Conservation (phyloP, 169 alveolate genomes). For the Blepharisma undulans region DNA sequence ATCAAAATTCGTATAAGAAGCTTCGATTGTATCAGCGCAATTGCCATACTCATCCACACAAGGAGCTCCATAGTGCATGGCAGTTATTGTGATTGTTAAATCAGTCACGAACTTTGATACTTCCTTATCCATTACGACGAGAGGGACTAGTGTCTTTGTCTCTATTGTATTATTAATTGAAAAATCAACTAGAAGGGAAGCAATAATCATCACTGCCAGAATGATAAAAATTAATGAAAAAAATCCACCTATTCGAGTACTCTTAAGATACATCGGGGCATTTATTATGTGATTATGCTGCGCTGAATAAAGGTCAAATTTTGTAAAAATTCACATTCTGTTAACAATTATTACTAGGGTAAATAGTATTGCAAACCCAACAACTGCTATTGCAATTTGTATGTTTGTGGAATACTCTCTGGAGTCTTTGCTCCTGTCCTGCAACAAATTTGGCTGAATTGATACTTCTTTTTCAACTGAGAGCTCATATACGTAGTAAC, state of each 20-base stretch:
- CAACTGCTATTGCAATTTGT: neutral
- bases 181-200: neutral
- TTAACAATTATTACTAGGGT: neutral
- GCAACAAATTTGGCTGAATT: neutral
- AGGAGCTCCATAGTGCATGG: neutral
- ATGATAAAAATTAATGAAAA: slow-evolving; percentile 14
- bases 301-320: too few relatives aligned
- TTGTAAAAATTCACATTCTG: neutral
- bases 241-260: neutral
- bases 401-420: neutral
- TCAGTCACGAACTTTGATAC: neutral
- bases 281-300: neutral
- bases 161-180: neutral
- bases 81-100: neutral
- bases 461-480: too few relatives aligned
- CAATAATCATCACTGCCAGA: neutral
- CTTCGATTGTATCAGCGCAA: neutral
- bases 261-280: neutral
- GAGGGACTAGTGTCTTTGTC: neutral
- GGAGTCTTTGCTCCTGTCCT: neutral
- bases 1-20: neutral
- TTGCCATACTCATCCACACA: neutral
- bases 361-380: neutral
- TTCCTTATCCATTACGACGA: neutral
- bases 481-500: too few relatives aligned